These are phyloP conservation scores for Verticillium tricorpus DNA, from an alignment of 2,329 filamentous ascomycete genomes.

Conservation along the genomic window DNA sequence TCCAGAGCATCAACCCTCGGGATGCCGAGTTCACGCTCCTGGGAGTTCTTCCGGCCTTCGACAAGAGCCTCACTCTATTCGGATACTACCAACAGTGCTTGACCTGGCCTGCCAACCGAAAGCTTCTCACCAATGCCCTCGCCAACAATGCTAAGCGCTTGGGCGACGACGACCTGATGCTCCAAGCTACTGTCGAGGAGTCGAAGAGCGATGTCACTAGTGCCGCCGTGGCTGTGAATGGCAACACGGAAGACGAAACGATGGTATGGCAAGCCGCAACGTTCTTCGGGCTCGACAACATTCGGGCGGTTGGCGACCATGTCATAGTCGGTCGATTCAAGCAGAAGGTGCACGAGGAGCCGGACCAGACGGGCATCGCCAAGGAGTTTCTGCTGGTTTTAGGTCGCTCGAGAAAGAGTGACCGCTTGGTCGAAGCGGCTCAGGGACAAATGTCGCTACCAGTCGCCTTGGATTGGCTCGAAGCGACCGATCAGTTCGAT, in stretches of 20 bases:
- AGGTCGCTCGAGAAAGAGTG: background rate
- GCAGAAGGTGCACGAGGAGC: background rate
- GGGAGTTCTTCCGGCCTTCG: conserved; percentile 11
- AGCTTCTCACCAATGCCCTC: background rate
- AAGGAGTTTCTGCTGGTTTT: background rate
- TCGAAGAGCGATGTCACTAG: background rate
- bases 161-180: conserved; percentile 12
- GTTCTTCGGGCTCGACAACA: background rate
- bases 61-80: conserved; percentile 9
- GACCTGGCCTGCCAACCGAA: background rate
- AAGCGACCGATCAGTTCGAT: conserved; percentile 4
- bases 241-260: background rate
- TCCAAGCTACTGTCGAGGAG: conserved; percentile 18
- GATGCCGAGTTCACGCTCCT: conserved; percentile 4
- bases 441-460: background rate
- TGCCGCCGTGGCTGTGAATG: background rate
- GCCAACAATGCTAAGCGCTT: background rate
- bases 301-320: background rate
- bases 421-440: background rate
- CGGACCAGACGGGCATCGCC: background rate
- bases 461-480: conserved; percentile 1
- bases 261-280: background rate
- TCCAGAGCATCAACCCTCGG: conserved; percentile 3
- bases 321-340: background rate
- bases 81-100: conserved; percentile 7